A percentile compares a stretch with the other conserved stretches of the same genome.
Conservation (phyloP, 768 basidiomycete genomes). For the Leccinum ochraceum region DNA sequence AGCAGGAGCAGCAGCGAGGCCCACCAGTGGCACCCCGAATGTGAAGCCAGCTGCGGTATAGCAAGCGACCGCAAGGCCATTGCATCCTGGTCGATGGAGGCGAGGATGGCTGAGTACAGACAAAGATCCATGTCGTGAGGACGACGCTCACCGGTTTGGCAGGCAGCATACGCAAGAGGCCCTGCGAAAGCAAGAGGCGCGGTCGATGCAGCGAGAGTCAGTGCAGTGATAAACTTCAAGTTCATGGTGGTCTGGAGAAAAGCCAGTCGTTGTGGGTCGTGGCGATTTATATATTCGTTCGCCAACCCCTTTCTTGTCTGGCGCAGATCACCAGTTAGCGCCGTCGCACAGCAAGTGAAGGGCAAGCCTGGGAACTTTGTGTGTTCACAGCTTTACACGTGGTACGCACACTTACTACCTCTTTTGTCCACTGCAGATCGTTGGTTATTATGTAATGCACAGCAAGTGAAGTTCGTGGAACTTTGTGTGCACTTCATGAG, state of each 20-base stretch:
- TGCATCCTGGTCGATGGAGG: slow-evolving; percentile 22
- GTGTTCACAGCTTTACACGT: not conserved
- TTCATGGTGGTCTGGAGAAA: slow-evolving; percentile 22
- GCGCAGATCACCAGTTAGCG: not conserved
- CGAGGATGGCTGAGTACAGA: not conserved
- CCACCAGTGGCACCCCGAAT: slow-evolving; percentile 21
- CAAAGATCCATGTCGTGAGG: not conserved
- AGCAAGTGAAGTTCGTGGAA: too few relatives aligned
- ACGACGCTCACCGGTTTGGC: slow-evolving; percentile 21
- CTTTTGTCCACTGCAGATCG: too few relatives aligned
- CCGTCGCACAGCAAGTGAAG: slow-evolving; percentile 6
- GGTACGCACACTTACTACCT: not conserved
- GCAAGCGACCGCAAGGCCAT: slow-evolving; percentile 21
- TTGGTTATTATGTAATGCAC: too few relatives aligned
- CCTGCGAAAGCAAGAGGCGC: slow-evolving; percentile 19
- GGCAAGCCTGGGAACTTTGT: not conserved
- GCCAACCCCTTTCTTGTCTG: not conserved
- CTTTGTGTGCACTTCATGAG: too few relatives aligned
- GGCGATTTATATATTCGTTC: slow-evolving; percentile 4
- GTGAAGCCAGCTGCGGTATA: slow-evolving; percentile 26
- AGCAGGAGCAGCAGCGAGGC: slow-evolving; percentile 17
- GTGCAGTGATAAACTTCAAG: slow-evolving; percentile 18
- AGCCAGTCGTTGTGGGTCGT: not conserved
- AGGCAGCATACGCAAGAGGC: slow-evolving; percentile 25
- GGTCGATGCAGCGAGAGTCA: slow-evolving; percentile 19